These are phyloP conservation scores for Trifolium pratense DNA, from an alignment of 306 rosid genomes.

Conservation along the genomic window DNA sequence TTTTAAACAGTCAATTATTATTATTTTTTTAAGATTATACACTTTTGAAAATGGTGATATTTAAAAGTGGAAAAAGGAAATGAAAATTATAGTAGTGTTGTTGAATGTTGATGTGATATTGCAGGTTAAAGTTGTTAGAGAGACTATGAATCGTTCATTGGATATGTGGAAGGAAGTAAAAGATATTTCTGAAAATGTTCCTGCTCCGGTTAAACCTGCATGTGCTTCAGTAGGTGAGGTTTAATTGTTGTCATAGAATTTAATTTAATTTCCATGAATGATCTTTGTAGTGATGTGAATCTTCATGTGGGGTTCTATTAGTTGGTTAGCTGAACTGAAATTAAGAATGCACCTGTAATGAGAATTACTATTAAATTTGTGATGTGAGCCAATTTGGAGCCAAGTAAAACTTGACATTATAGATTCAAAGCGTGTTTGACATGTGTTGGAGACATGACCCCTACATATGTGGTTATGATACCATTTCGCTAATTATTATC, in stretches of 20 bases:
- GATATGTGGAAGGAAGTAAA: slow-evolving; percentile 78
- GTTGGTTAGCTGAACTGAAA: slow-evolving; percentile 18
- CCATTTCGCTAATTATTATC: background rate
- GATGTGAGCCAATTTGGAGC: background rate
- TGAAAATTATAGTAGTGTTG: background rate
- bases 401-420: too few relatives aligned
- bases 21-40: too few relatives aligned
- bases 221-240: slow-evolving; percentile 63
- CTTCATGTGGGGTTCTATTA: slow-evolving; percentile 15
- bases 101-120: slow-evolving; percentile 26
- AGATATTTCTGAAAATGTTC: slow-evolving; percentile 48
- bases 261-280: slow-evolving; percentile 21
- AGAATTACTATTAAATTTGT: background rate
- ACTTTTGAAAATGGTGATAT: slow-evolving; percentile 16
- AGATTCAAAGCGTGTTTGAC: background rate
- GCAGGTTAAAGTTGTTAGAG: slow-evolving; percentile 92
- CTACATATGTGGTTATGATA: background rate
- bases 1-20: too few relatives aligned
- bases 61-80: slow-evolving; percentile 1
- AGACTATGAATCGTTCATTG: slow-evolving; percentile 81
- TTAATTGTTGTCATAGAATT: background rate
- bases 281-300: background rate
- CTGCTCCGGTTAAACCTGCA: slow-evolving; percentile 53
- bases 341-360: slow-evolving; percentile 4
- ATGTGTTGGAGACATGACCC: background rate